Evolutionary conservation across 140 eudicot species (phyloP), one percentile per base, ranked within the genome.

Genomic region (Senecio squalidus): DNA sequence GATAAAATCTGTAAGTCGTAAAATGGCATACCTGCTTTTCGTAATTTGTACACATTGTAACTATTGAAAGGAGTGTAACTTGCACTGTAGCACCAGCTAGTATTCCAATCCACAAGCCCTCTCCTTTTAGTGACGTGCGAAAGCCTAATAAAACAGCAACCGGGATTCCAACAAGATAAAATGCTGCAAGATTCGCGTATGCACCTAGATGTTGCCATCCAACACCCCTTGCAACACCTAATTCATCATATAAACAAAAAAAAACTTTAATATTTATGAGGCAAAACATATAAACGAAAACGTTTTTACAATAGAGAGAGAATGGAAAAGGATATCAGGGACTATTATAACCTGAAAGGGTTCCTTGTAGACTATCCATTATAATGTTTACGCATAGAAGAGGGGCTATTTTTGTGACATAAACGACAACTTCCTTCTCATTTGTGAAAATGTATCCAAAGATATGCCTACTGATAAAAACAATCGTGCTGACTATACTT

Each of bases 161-260:
- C 16, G 95, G 97, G 58, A 87, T 78, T 26, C 96, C 96, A 57
- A 73, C 64, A 24, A 83, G 89, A 67, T 87, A 87, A 67, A 75
- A 87, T 9, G 96, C 85, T 1, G 80, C 86, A 67, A 87, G 89
- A 68, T 83, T 83, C 10, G 74, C 79, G 52, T 73, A 84, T 27
- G 85, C 96, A 23, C 94, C 95, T 25, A 88, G 30, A 67, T 82
- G 91, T 52, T 88, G 96, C 95, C 96, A 84, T n/a, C 96, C 96
- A 40, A 91, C 84, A 16, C 96, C 96, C 75, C 96, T 84, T 9
- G 96, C 91, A 59, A 84, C 83, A 41, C 96, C 96, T 88, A 26
- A 23, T 36, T 31, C 40, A 31, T 29, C 28, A 18, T n/a, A 58
- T 15, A 25, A 25, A 49, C 38, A 24, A 53, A 38, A 24, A 53